Evolutionary conservation across 345 rosid genomes (phyloP), one percentile per base, ranked within the genome.

Genomic region (Alliaria petiolata): DNA sequence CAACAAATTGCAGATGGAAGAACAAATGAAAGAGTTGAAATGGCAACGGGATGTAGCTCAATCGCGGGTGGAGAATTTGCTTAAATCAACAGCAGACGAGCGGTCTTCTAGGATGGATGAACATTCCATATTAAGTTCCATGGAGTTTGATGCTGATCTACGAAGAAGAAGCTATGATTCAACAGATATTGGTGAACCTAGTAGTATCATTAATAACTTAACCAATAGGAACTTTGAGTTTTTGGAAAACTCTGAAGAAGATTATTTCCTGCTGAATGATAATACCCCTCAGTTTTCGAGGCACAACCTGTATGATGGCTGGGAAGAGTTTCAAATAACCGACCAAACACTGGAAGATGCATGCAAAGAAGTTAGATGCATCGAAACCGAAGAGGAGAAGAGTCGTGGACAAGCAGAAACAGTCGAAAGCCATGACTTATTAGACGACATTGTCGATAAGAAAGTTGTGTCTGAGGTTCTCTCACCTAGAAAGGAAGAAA

Each of bases 21-120:
- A 81, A 44, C 93, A 93, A 85, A 90, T 93, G 34, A 75, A 81
- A 62, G 89, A 85, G 35, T 49, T 93, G 69, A 87, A 85, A 54
- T 69, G 53, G 81, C 86, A 93, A 58, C 91, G 90, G 16, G 91
- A 93, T 69, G 75, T 83, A 42, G 96, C 97, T 51, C 88, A 84
- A 71, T 80, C 86, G 8, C 85, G 80, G 56, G 64, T 88, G 42
- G 87, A 88, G 65, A 81, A 73, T 60, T 71, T 90, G 71, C 85
- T 87, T 30, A 83, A 69, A 34, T 69, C 85, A 60, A 65, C 63
- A 58, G 78, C 80, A 52, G 89, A 83, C 19, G 83, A 76, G 71
- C 79, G 65, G 70, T 45, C 66, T 43, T 76, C 79, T 7, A 85
- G 78, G 60, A 58, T 70, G 71, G 85, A 81, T 53, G 82, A 82